Conservation (phyloP, 148 eudicot species). For the Arctostaphylos glauca region DNA sequence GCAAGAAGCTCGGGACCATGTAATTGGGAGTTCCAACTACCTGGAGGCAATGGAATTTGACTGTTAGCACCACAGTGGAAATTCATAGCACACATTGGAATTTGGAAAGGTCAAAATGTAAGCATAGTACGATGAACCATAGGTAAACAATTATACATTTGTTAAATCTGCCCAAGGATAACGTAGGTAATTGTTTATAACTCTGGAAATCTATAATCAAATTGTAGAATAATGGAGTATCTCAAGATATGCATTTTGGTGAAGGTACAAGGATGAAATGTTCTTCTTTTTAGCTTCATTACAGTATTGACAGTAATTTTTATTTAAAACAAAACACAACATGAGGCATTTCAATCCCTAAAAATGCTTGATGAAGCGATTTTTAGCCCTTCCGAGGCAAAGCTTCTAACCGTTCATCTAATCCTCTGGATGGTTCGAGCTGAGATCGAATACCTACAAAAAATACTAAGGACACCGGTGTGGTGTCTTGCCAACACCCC, state of each 20-base stretch:
- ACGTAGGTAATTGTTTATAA: background rate
- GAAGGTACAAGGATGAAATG: background rate
- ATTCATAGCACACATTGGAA: constrained; percentile 4
- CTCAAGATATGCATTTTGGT: background rate
- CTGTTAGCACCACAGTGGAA: constrained; percentile 17
- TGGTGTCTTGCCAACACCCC: too few relatives aligned
- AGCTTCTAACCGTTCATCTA: too few relatives aligned
- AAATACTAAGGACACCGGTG: too few relatives aligned
- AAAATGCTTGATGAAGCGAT: too few relatives aligned
- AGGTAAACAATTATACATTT: background rate
- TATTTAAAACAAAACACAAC: constrained; percentile 5
- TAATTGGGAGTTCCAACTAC: constrained; percentile 99
- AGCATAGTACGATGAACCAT: background rate
- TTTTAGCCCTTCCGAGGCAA: too few relatives aligned
- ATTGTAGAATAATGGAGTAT: background rate
- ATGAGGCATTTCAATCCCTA: constrained; percentile 7
- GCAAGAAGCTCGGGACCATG: constrained; percentile 99
- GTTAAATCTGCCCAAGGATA: background rate
- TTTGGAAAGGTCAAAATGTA: background rate
- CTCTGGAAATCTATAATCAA: background rate
- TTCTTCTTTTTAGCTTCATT: background rate
- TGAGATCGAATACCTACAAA: too few relatives aligned
- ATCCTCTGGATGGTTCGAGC: too few relatives aligned
- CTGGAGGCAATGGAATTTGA: constrained; percentile 35
- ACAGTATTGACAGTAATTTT: background rate